Evolutionary conservation across 495 filamentous ascomycete species (phyloP), one percentile per base, ranked within the genome.

Genomic region (Talaromyces proteolyticus): DNA sequence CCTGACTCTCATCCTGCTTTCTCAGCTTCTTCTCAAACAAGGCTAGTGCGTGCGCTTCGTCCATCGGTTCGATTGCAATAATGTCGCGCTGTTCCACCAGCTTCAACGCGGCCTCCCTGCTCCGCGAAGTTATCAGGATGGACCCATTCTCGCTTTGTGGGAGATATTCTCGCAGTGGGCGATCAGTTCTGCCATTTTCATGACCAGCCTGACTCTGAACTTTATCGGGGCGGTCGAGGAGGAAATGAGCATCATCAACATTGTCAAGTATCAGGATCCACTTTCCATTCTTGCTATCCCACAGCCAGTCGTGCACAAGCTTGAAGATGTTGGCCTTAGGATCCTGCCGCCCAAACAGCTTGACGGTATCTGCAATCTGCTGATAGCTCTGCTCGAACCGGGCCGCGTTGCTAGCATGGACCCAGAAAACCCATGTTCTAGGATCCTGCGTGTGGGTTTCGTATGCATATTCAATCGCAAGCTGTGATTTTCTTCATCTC

Each of bases 61-160:
- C n/a, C n/a, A n/a, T n/a, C n/a, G n/a, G n/a, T n/a, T n/a, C n/a
- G n/a, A n/a, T n/a, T n/a, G n/a, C n/a, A n/a, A n/a, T n/a, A n/a
- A n/a, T n/a, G n/a, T n/a, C n/a, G n/a, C n/a, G n/a, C n/a, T n/a
- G n/a, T n/a, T n/a, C n/a, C n/a, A n/a, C n/a, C n/a, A n/a, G n/a
- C n/a, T n/a, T n/a, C n/a, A n/a, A n/a, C n/a, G n/a, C n/a, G n/a
- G n/a, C n/a, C n/a, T n/a, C n/a, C n/a, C n/a, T n/a, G n/a, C n/a
- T n/a, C n/a, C n/a, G n/a, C n/a, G n/a, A n/a, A n/a, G n/a, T n/a
- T 24, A 77, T 55, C 11, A 77, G 60, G 50, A 70, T 64, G 24
- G 53, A 68, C 23, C 67, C 62, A 50, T 66, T 49, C 23, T 36
- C 44, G 26, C 49, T 56, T 36, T 59, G 53, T 26, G 70, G 70